Evolutionary conservation across 331 rosid genomes (phyloP), one percentile per base, ranked within the genome.

Genomic region (Malus hybrid): DNA sequence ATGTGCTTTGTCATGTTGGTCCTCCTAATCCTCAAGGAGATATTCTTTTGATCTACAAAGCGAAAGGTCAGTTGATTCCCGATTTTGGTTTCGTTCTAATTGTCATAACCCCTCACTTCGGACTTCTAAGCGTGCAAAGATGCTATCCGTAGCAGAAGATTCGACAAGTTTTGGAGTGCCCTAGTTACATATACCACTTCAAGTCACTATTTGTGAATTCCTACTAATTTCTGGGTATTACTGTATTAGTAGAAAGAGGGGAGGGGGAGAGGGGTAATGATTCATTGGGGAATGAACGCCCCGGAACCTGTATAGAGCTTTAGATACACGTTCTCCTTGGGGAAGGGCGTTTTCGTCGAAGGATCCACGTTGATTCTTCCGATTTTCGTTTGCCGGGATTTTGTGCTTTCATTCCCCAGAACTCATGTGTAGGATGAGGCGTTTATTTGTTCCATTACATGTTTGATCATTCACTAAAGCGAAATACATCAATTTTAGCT

Each of bases 1-100:
- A 95, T 95, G 99, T 95, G 99, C 83, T 87, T 88, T 26, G 69
- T 92, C 76, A 95, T 95, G 98, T 81, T 95, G 93, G 84, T 86
- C 70, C 96, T 92, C 82, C 78, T 95, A 72, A 77, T 95, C 77
- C 84, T 95, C 20, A 95, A 95, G 86, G 96, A 89, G 80, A 89
- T 95, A 79, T 46, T 95, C 44, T 90, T 92, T 79, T 95, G 90
- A 90, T 81, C 82, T 28, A 57, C 34, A 56, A 56, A 32, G 19
- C 28, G 48, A 44, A 60, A 46, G 8, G 75, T 53, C 73, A 75
- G 62, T 58, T 33, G 7, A 76, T 78, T 77, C 74, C 56, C 28
- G 81, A 74, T 76, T 79, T 33, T 75, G 82, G 77, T 78, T 76
- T 70, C 84, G 60, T 79, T 57, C 79, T 73, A 70, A 75, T 63